Evolutionary conservation across 148 eudicot genomes (phyloP).

Genomic region (Chenopodium album): DNA sequence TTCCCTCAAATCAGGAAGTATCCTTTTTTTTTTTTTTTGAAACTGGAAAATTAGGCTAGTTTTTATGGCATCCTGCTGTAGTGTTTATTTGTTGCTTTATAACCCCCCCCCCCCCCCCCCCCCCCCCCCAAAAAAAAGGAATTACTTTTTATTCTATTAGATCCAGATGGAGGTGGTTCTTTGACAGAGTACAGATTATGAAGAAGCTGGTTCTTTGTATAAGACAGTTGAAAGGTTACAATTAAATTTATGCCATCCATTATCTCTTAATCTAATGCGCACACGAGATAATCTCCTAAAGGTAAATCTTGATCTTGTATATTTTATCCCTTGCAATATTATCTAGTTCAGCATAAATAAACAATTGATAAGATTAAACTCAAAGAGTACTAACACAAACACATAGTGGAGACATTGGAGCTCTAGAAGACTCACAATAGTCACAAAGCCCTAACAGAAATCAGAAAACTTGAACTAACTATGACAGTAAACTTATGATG

Average conservation of each 20-base stretch:
- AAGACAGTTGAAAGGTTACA: constrained; percentile 64
- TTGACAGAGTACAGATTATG: constrained; percentile 60
- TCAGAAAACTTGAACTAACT: neutral
- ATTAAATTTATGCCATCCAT: constrained; percentile 58
- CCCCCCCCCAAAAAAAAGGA: too few species aligned
- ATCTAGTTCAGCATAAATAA: neutral
- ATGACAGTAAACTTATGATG: neutral
- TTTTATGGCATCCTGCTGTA: neutral
- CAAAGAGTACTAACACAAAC: neutral
- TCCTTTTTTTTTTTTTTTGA: constrained; percentile 31
- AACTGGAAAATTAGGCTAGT: too few species aligned
- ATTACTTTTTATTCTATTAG: neutral
- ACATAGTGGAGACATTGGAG: neutral
- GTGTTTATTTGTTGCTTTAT: neutral
- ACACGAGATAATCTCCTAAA: constrained; percentile 76
- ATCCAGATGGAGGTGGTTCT: constrained; percentile 26
- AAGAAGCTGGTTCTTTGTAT: constrained; percentile 56
- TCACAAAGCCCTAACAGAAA: neutral
- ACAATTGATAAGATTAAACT: neutral
- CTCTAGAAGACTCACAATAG: neutral
- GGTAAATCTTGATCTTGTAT: constrained; percentile 35
- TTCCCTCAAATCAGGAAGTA: constrained; percentile 55
- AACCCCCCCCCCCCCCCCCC: neutral
- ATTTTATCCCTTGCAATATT: neutral
- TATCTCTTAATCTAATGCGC: constrained; percentile 72